phyloP scores from a whole-genome alignment of 179 eudicot species.

The Drosera spatulata region DNA sequence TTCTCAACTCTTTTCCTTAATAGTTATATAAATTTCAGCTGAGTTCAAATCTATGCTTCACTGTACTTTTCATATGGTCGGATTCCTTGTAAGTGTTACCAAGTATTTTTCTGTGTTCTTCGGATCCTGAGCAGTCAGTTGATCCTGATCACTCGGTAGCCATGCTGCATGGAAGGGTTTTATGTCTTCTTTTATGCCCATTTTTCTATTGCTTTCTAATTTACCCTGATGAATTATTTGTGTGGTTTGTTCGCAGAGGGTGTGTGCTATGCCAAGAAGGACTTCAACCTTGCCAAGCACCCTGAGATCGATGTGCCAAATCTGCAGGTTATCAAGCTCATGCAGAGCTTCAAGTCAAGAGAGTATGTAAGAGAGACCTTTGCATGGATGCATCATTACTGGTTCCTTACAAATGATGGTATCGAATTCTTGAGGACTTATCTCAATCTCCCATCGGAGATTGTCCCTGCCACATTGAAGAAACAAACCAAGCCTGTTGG shows the following conservation, averaged over 20 bases:
- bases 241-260: slow-evolving; percentile 37
- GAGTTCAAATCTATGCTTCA: too few species aligned
- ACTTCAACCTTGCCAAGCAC: slow-evolving; percentile 41
- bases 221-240: not conserved
- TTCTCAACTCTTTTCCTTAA: too few species aligned
- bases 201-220: not conserved
- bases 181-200: not conserved
- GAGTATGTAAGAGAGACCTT: slow-evolving; percentile 74
- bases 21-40: too few species aligned
- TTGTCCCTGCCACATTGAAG: slow-evolving; percentile 71
- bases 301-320: slow-evolving; percentile 83
- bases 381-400: slow-evolving; percentile 81
- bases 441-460: slow-evolving; percentile 42
- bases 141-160: not conserved
- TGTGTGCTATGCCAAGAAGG: slow-evolving; percentile 39
- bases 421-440: slow-evolving; percentile 40
- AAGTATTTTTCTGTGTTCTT: not conserved
- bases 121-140: not conserved
- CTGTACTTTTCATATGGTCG: too few species aligned
- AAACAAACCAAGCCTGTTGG: slow-evolving; percentile 48
- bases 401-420: slow-evolving; percentile 70
- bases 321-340: slow-evolving; percentile 58
- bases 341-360: slow-evolving; percentile 25
- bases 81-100: not conserved
- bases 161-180: not conserved